Evolutionary conservation across 129 eudicot genomes (phyloP), one percentile per base, ranked within the genome.

Genomic region (Arctium minus): DNA sequence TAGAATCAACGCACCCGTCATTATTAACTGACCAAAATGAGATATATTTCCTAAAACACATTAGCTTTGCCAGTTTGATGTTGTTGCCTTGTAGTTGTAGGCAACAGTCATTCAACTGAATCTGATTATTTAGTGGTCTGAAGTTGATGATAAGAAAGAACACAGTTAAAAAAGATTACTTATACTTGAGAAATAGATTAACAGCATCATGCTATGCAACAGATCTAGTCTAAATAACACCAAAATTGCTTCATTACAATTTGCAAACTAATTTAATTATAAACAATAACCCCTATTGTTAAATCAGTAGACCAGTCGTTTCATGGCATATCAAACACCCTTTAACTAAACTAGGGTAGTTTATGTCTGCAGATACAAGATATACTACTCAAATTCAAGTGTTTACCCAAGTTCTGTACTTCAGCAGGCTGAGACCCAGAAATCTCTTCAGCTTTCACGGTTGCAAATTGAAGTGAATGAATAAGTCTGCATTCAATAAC

Each of bases 371-470:
- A 83, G 80, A 74, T 73, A 71, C 73, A 37, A 77, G 38, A 78
- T 18, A 62, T 32, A 44, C 13, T 37, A 6, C 80, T 18, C 68
- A 83, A 77, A 75, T 37, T 56, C 22, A 15, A 69, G 36, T 39
- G 27, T 81, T 74, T 92, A 96, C 98, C 98, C 86, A 96, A 89
- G 81, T 92, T 96, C 33, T 86, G 89, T 68, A 96, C 98, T 93
- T 96, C 91, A 82, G 96, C 99, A 60, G 98, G 98, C 73, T 86
- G 81, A 32, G 98, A 90, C 32, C 94, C 98, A 70, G 97, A 96
- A 80, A 96, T 81, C 69, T 90, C 91, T 68, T 96, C 93, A 33
- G 86, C 96, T 81, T 90, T 87, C 72, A 96, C 85, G 5, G 99
- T 96, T 4, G 98, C 96, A 87, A 96, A 96, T 81, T 94, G 88